Base-by-base conservation (phyloP, 2,329 filamentous ascomycete species). In the Neopestalotiopsis sp. region DNA sequence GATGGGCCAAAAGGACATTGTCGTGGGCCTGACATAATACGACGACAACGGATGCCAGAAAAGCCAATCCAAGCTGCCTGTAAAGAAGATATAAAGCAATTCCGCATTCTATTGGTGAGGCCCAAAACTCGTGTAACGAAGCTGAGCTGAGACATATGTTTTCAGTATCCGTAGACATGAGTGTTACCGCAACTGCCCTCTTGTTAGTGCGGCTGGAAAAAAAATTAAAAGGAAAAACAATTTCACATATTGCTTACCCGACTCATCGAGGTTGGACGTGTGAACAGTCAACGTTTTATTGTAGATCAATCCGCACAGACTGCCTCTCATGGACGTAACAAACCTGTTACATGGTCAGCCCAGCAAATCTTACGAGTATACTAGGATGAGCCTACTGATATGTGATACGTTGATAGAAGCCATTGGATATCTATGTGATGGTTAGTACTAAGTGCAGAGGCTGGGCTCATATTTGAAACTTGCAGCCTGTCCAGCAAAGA, bases 11-110 rank as follows among this genome's bases (percentile, higher is more conserved):
- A 53, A 53, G 24, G 24, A 24, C 24, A 24, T 24, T 24, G 24
- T 24, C 24, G 24, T 24, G 24, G 24, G 24, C 24, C 45, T 1
- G 45, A 53, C 45, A n/a, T 9, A 82, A 61, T 0, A 85, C 81
- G 2, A 86, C 76, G 0, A 80, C 79, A 5, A 88, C 77, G 0
- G 86, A 85, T 0, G 83, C 81, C 0, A 82, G 74, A 53, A 85
- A 88, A 0, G 85, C 84, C 0, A 79, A 75, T 0, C 86, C 86
- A 0, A 89, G 72, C 62, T 86, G 80, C 4, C 72, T 72, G 28
- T 86, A 76, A 0, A 89, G 76, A 0, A 88, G 77, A 73, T 80
- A 88, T 61, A 81, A 81, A 0, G 81, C 82, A 1, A 88, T 67
- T 5, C 73, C 80, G 4, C 84, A 79, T 70, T 87, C 81, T 1